Evolutionary conservation across 2,329 filamentous ascomycete genomes (phyloP).

Genomic region (Cryphonectria radicalis): DNA sequence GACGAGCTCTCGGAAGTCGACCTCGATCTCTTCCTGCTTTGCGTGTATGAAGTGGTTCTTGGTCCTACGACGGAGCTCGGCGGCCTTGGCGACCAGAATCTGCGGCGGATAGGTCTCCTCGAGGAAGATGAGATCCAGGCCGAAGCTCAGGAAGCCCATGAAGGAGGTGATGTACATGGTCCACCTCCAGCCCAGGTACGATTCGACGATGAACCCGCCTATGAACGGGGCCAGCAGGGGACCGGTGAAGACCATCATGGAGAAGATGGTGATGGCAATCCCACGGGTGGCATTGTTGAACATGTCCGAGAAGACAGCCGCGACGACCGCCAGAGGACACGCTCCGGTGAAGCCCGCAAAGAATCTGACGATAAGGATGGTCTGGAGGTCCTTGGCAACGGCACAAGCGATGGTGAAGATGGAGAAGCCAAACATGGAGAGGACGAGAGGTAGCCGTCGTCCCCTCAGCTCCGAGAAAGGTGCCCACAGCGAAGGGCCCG

Average conservation of each 20-base stretch:
- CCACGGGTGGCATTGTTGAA: constrained; percentile 67
- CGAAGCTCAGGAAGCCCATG: constrained; percentile 65
- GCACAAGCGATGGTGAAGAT: constrained; percentile 69
- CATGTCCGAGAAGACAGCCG: constrained; percentile 74
- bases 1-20: constrained; percentile 66
- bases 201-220: constrained; percentile 68
- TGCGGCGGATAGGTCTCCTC: constrained; percentile 72
- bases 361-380: constrained; percentile 73
- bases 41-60: constrained; percentile 74
- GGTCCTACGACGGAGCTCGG: constrained; percentile 65
- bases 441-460: constrained; percentile 63
- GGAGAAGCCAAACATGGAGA: constrained; percentile 71
- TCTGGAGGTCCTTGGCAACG: constrained; percentile 69
- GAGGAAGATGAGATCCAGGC: constrained; percentile 64
- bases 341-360: constrained; percentile 75
- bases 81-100: constrained; percentile 64
- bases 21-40: constrained; percentile 72
- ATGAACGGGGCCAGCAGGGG: constrained; percentile 71
- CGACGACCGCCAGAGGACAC: constrained; percentile 69
- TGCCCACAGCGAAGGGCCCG: constrained; percentile 73
- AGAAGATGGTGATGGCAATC: constrained; percentile 61
- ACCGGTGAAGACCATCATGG: constrained; percentile 67
- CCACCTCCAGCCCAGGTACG: constrained; percentile 73
- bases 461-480: constrained; percentile 75
- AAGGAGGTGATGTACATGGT: constrained; percentile 67